Evolutionary conservation across 202 grass and related monocot genomes (phyloP).

Genomic region (Panicum virgatum): DNA sequence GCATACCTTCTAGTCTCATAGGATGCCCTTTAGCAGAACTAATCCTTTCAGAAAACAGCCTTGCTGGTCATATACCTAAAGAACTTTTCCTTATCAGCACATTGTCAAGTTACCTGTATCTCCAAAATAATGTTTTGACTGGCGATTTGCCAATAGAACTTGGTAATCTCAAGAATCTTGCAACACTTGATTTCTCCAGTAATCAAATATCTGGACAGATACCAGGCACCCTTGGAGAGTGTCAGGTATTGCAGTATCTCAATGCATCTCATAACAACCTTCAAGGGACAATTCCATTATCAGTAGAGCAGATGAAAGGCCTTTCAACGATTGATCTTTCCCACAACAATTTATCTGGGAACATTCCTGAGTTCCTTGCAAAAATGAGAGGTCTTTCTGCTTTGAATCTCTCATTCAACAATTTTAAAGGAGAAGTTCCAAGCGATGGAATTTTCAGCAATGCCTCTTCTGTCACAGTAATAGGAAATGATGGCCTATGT

Average conservation of each 20-base stretch:
- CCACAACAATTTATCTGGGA: conserved; percentile 35
- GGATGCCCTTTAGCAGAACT: neutral
- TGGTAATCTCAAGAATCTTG: conserved; percentile 22
- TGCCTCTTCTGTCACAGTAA: neutral
- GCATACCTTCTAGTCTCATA: conserved; percentile 16
- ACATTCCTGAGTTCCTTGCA: neutral
- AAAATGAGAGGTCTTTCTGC: neutral
- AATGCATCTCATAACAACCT: conserved; percentile 32
- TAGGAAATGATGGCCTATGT: conserved; percentile 36
- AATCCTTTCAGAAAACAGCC: conserved; percentile 22
- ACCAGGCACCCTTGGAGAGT: conserved; percentile 33
- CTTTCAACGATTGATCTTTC: conserved; percentile 46
- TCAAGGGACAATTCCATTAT: conserved; percentile 39
- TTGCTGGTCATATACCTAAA: conserved; percentile 28
- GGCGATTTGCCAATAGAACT: conserved; percentile 35
- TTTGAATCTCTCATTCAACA: conserved; percentile 42
- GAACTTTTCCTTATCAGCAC: conserved; percentile 30
- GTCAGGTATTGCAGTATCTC: conserved; percentile 37
- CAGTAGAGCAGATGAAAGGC: conserved; percentile 37
- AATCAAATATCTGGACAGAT: conserved; percentile 42
- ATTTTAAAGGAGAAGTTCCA: conserved; percentile 51
- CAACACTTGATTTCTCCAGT: neutral
- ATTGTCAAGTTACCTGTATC: neutral
- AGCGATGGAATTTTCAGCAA: conserved; percentile 48
- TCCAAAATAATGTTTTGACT: conserved; percentile 19